Conservation (phyloP, 768 basidiomycete species). For the Naganishia randhawae region DNA sequence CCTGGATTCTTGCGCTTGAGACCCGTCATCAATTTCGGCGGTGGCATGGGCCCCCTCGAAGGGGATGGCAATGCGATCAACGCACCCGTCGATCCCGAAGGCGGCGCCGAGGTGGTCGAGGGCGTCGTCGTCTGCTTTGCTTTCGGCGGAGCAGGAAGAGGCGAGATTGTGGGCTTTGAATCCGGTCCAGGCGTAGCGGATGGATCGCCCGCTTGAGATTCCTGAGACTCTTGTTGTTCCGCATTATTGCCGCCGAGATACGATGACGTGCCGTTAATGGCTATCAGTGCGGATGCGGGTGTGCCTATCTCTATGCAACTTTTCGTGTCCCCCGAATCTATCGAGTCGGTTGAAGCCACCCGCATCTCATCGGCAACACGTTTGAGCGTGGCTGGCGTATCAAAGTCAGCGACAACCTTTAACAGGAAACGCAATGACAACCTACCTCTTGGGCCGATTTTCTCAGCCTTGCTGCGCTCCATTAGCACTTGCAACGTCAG, state of each 20-base stretch:
- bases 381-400: not conserved
- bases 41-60: conserved; percentile 13
- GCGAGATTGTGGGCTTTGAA: not conserved
- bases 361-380: conserved; percentile 9
- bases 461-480: not conserved
- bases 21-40: not conserved
- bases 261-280: conserved; percentile 1
- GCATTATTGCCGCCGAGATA: conserved; percentile 2
- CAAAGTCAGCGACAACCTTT: not conserved
- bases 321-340: conserved; percentile 6
- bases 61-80: conserved; percentile 1
- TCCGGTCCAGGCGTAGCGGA: not conserved
- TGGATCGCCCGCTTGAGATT: not conserved
- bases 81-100: not conserved
- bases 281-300: not conserved
- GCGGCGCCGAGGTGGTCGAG: not conserved
- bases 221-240: not conserved
- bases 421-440: not conserved
- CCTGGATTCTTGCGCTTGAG: conserved; percentile 14
- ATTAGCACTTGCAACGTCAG: conserved; percentile 2
- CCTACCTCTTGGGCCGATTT: not conserved
- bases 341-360: not conserved
- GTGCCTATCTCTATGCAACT: conserved; percentile 6
- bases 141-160: not conserved
- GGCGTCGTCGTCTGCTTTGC: not conserved